Conservation (phyloP, 495 filamentous ascomycete genomes). For the Hypoxylon perforatum region DNA sequence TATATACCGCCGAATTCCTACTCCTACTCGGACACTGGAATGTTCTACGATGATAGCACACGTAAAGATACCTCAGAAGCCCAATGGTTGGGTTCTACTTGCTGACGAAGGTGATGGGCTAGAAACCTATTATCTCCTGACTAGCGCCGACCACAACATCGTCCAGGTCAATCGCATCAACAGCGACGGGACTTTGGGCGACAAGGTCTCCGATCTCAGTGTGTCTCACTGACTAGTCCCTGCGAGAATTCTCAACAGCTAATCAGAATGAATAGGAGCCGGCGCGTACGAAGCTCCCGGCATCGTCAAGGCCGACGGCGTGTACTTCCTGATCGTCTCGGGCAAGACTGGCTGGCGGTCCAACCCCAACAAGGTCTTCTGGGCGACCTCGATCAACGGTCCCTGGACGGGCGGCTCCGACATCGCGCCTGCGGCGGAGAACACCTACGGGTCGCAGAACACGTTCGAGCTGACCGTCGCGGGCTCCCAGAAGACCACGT, state of each 20-base stretch:
- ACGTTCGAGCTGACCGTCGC: slow-evolving; percentile 56
- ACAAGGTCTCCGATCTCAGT: slow-evolving; percentile 45
- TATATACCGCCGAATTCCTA: slow-evolving; percentile 56
- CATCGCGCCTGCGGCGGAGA: slow-evolving; percentile 54
- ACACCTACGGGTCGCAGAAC: slow-evolving; percentile 60
- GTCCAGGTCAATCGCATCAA: slow-evolving; percentile 60
- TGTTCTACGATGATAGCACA: slow-evolving; percentile 55
- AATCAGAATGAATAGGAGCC: slow-evolving; percentile 24
- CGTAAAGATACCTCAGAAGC: slow-evolving; percentile 17
- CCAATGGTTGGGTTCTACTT: background rate
- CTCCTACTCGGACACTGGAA: slow-evolving; percentile 59
- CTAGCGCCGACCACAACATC: slow-evolving; percentile 59
- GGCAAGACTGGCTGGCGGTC: slow-evolving; percentile 56
- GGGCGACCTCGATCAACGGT: slow-evolving; percentile 46
- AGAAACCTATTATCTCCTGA: slow-evolving; percentile 58
- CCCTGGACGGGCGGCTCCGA: slow-evolving; percentile 53
- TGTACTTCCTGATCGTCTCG: slow-evolving; percentile 58
- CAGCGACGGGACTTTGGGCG: slow-evolving; percentile 50
- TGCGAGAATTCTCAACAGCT: background rate
- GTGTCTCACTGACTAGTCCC: background rate
- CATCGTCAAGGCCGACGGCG: slow-evolving; percentile 52
- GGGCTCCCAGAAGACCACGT: slow-evolving; percentile 53
- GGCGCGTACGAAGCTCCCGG: slow-evolving; percentile 60
- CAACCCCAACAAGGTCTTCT: slow-evolving; percentile 60
- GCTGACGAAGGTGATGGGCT: slow-evolving; percentile 8